phyloP scores from a whole-genome alignment of 2,329 filamentous ascomycete species.

The Beauveria asiatica region DNA sequence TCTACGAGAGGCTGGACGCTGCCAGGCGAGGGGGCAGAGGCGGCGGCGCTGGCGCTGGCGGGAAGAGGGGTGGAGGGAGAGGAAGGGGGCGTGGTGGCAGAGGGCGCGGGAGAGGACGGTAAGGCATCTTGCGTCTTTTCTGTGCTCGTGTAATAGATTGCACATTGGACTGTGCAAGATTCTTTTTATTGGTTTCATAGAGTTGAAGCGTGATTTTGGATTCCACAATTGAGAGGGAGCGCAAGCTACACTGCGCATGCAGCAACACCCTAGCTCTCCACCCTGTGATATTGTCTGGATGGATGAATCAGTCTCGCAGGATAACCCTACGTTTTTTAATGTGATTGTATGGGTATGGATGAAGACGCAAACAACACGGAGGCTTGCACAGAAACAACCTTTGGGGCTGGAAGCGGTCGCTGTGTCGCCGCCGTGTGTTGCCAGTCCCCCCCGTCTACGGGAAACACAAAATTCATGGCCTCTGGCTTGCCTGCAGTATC shows the following conservation, averaged over 20 bases:
- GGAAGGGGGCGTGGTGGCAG: slow-evolving; percentile 20
- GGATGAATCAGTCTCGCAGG: neutral
- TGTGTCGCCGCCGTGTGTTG: too few species aligned
- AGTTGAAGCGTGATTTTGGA: neutral
- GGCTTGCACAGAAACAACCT: neutral
- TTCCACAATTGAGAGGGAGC: neutral
- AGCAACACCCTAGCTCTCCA: neutral
- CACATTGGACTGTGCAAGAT: neutral
- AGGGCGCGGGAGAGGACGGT: slow-evolving; percentile 17
- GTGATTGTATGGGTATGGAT: too few species aligned
- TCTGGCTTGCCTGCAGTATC: too few species aligned
- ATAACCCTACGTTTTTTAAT: too few species aligned
- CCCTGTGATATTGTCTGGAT: neutral
- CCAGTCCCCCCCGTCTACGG: too few species aligned
- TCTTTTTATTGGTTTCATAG: neutral
- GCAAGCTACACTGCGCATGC: neutral
- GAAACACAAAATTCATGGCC: too few species aligned
- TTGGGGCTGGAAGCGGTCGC: too few species aligned
- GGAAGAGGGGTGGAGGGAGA: slow-evolving; percentile 34
- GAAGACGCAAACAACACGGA: neutral
- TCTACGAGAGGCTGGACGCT: slow-evolving; percentile 53
- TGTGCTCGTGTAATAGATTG: neutral
- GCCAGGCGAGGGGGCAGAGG: slow-evolving; percentile 25
- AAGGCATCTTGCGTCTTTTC: neutral
- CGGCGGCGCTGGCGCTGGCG: slow-evolving; percentile 30